Evolutionary conservation across 768 basidiomycete genomes (phyloP), one percentile per base, ranked within the genome.

Genomic region (Boletus reticulatus): DNA sequence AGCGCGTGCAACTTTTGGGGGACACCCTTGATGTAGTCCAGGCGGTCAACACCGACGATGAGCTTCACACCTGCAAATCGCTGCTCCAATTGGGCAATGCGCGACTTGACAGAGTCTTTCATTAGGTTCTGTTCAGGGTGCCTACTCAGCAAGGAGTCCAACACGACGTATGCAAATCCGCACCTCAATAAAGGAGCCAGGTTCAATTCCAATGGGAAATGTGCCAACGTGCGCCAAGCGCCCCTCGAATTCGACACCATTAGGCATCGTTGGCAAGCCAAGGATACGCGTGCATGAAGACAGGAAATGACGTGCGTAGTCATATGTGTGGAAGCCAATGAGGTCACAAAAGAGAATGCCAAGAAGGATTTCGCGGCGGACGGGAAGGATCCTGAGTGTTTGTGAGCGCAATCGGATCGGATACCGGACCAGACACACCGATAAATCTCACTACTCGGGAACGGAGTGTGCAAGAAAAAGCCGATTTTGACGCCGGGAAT

Each of bases 1-100:
- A 99, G 83, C 0, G 92, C 95, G 68, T 98, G 94, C 46, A 99
- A 75, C 74, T 99, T 99, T 72, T 99, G 97, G 2, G 97, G 97
- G 34, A 99, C 94, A 66, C 97, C 97, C 80, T 99, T 99, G 86
- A 99, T 98, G 75, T 99, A 99, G 71, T 99, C 97, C 51, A 99
- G 81, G 43, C 97, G 88, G 72, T 99, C 97, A 27, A 99, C 97
- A 48, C 97, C 97, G 60, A 98, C 94, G 69, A 99, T 97, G 66
- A 99, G 88, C 73, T 98, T 98, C 68, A 93, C 90, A 45, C 91
- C 96, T 43, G 87, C 83, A 73, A 98, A 99, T 46, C 95, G 86
- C 57, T 90, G 86, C 72, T 94, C 89, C 27, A 99, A 81, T 56
- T 87, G 83, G 43, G 81, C 68, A 57, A 98, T 84, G 38, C 97